Evolutionary conservation across 768 basidiomycete species (phyloP).

Genomic region (Podaxis sp.): DNA sequence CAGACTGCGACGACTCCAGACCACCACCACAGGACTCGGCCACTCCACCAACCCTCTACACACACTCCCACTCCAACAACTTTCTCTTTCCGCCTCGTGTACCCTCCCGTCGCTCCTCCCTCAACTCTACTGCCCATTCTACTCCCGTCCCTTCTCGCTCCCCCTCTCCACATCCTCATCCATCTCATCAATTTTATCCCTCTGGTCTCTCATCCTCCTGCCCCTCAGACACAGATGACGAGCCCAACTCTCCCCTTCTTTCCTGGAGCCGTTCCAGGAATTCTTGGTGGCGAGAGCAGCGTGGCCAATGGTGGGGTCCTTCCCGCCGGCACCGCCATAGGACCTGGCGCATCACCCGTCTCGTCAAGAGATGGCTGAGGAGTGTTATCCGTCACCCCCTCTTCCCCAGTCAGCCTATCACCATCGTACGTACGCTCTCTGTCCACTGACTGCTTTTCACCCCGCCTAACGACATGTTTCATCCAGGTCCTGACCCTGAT

Average conservation of each 20-base stretch:
- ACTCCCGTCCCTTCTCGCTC: constrained; percentile 63
- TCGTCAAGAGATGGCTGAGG: constrained; percentile 50
- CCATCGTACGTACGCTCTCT: constrained; percentile 54
- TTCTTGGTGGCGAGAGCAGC: constrained; percentile 40
- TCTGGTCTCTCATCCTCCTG: constrained; percentile 47
- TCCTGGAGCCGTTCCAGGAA: constrained; percentile 24
- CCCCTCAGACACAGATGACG: constrained; percentile 60
- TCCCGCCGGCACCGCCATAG: constrained; percentile 50
- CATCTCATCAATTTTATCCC: constrained; percentile 42
- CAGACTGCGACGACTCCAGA: constrained; percentile 34
- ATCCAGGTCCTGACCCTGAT: constrained; percentile 35
- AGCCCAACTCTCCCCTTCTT: constrained; percentile 46
- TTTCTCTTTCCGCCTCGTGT: constrained; percentile 31
- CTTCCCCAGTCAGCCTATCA: constrained; percentile 76
- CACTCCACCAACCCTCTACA: not conserved
- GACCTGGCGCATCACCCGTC: constrained; percentile 41
- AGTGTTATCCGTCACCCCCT: constrained; percentile 65
- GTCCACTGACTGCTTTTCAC: not conserved
- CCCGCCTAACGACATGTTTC: constrained; percentile 8
- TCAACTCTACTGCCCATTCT: constrained; percentile 36
- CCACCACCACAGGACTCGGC: constrained; percentile 12
- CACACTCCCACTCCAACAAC: constrained; percentile 1
- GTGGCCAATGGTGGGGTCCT: constrained; percentile 55
- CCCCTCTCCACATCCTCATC: constrained; percentile 54
- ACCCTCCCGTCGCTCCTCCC: constrained; percentile 32